Conservation (phyloP, 2,329 filamentous ascomycete species). For the Fusarium foetens region DNA sequence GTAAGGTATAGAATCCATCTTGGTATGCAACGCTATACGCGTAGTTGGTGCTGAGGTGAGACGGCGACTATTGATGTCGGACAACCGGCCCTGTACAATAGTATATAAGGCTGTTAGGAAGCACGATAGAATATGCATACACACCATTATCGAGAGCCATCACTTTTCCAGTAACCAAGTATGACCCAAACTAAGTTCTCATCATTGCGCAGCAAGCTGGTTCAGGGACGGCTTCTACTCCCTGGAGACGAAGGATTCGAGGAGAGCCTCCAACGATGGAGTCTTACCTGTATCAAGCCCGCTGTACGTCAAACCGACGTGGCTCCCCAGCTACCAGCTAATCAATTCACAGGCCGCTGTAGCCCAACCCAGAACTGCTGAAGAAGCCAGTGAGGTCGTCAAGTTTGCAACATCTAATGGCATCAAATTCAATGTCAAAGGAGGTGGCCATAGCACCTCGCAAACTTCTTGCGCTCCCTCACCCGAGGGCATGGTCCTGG, state of each 20-base stretch:
- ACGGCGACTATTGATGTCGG: neutral
- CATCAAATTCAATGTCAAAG: slow-evolving; percentile 63
- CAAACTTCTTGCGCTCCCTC: slow-evolving; percentile 56
- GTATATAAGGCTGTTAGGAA: slow-evolving; percentile 9
- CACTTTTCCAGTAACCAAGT: neutral
- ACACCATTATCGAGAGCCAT: neutral
- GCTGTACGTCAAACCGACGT: slow-evolving; percentile 37
- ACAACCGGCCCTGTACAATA: neutral
- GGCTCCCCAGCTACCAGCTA: neutral
- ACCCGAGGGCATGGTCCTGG: slow-evolving; percentile 65
- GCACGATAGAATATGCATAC: neutral
- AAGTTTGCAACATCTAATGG: slow-evolving; percentile 55
- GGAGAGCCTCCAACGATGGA: slow-evolving; percentile 52
- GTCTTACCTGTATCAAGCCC: slow-evolving; percentile 50
- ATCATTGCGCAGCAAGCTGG: slow-evolving; percentile 31
- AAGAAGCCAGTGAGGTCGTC: slow-evolving; percentile 56
- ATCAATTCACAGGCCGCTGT: slow-evolving; percentile 54
- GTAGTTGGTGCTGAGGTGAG: slow-evolving; percentile 7
- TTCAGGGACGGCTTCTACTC: slow-evolving; percentile 46
- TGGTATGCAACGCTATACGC: neutral
- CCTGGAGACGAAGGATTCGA: slow-evolving; percentile 49
- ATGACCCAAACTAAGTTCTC: slow-evolving; percentile 35
- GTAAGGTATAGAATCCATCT: neutral
- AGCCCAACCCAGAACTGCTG: slow-evolving; percentile 52
- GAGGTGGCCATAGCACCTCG: slow-evolving; percentile 66